Base-by-base conservation (phyloP, 768 basidiomycete genomes). In the Rhodotorula kratochvilovae region DNA sequence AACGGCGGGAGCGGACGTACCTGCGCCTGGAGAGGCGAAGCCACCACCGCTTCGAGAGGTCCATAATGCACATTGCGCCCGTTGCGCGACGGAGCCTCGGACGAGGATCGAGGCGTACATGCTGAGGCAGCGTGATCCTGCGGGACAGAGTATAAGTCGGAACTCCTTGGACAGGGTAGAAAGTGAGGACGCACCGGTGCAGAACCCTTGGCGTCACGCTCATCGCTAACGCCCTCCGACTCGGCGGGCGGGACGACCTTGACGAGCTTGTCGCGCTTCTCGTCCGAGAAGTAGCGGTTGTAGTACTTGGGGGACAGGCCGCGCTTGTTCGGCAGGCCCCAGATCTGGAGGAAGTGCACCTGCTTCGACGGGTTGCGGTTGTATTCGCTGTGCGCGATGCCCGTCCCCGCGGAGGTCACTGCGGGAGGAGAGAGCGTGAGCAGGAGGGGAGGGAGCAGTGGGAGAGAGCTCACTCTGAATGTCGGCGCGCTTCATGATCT, bases 51-150 rank as follows among this genome's bases (percentile, higher is more conserved):
- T 97, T 95, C 74, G 89, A 91, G 42, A 97, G 85, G 81, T 99
- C 96, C 93, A 99, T 97, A 80, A 98, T 98, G 83, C 98, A 99
- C 80, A 99, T 82, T 17, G 98, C 85, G 79, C 92, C n/a, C n/a
- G n/a, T n/a, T 88, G 85, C 68, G 82, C 79, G 63, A 92, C 76
- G 21, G 82, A 84, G 83, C 82, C 5, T 84, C 84, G 1, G 85
- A 82, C 0, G 85, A 83, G n/a, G 50, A 96, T 78, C 0, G 90
- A 86, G 10, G 92, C 90, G 77, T 87, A 90, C 77, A 93, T 82
- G 39, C 87, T 83, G 57, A 94, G 35, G 70, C 33, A 27, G 78
- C 62, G 61, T 79, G 77, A 29, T 80, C 71, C 71, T 76, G 56
- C 39, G 43, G 10, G 31, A 50, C 5, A 21, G 23, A 56, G 16